Base-by-base conservation (phyloP, 2,329 filamentous ascomycete species). In the Penicillium verrucosum region DNA sequence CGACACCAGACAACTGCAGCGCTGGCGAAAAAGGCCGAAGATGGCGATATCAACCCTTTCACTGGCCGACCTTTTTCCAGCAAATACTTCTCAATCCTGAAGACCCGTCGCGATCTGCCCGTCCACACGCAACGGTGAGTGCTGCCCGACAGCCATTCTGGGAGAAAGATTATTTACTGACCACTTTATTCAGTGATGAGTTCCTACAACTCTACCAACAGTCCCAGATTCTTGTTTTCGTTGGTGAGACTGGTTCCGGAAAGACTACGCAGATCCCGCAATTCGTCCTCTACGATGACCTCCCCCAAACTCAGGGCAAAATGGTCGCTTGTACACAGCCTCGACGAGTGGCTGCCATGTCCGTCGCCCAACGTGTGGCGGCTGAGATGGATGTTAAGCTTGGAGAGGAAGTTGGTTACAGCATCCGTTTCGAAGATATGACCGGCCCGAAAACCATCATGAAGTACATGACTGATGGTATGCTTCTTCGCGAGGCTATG, bases 381-480 rank as follows among this genome's bases (percentile, higher is more conserved):
- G 87, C 96, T 70, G 94, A 99, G 78, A 89, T 99, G 82, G 94
- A 97, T 71, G 93, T 97, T 64, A 86, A 83, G 58, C 83, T 99
- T 27, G 94, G 94, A 58, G 87, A 97, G 65, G 93, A 97, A 77
- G 92, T 99, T 54, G 94, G 94, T 75, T 99, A 97, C 80, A 97
- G 90, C 75, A 97, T 99, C 74, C 91, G 94, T 81, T 99, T 99
- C 76, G 95, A 99, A 77, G 94, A 99, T 74, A 89, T 87, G 79
- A 97, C 94, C 1, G 85, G 89, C 49, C 85, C 86, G 56, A 92
- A 90, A 75, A 99, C 94, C 1, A 85, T 95, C 59, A 85, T 99
- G 72, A 99, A 99, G 81, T 99, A 99, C 81, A 99, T 99, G 94
- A 99, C 95, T 43, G 94, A 99, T 71, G 95, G 95, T 85, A 97